Base-by-base conservation (phyloP, 768 basidiomycete species). In the Leucocoprinus sp. region DNA sequence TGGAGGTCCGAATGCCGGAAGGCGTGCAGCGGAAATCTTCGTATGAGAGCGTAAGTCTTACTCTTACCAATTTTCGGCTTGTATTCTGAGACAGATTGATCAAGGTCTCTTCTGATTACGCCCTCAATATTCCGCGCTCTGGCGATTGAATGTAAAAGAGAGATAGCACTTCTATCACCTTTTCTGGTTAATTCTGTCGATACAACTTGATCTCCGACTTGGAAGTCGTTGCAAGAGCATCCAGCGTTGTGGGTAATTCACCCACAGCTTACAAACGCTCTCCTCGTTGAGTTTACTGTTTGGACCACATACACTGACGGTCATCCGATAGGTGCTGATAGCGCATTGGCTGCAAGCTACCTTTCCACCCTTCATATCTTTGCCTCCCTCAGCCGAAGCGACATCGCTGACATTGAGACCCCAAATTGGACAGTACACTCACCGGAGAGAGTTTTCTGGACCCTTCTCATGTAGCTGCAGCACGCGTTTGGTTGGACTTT, bases 301-400 rank as follows among this genome's bases (percentile, higher is more conserved):
- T 97, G 90, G 84, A 84, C 85, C 15, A 93, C 92, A 12, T 96
- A 82, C 53, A 91, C 93, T 17, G 84, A 93, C 53, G 90, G 91
- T 0, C 80, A 81, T 43, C 68, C 86, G 31, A 80, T 93, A 51
- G 88, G 86, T 21, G 77, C 82, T 9, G 92, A 95, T 56, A 75
- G 75, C 45, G 63, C 57, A 23, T 65, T 89, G 39, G 86, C 88
- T 0, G 67, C 69, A 21, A 73, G 81, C 47, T 95, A 95, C 61
- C 64, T 89, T 24, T 69, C 72, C 6, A 74, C 79, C 23, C 71
- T 95, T 28, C 64, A 61, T 8, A 75, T 70, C 49, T 91, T 95
- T 58, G 67, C 84, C 7, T 58, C 59, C 9, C 69, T 87, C 54
- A 81, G 85, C 48, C 71, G 66, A 46, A 64, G 64, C 4, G 68